phyloP scores from a whole-genome alignment of 2,329 filamentous ascomycete genomes.

The Arthroderma sp. region DNA sequence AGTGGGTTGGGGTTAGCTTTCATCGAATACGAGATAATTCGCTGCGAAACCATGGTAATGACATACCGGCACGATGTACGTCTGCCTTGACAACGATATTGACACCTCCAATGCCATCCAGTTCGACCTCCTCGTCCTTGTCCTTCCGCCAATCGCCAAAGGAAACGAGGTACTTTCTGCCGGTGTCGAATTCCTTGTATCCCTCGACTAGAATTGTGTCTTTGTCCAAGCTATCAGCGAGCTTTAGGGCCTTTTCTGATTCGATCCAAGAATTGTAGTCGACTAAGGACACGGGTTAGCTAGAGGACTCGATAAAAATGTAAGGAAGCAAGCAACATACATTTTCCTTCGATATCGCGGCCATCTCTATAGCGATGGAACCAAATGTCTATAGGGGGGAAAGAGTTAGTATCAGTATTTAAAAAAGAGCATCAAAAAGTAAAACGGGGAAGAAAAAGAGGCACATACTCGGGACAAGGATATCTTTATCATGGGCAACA shows the following conservation, averaged over 20 bases:
- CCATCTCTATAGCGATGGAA: constrained; percentile 74
- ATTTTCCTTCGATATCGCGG: constrained; percentile 84
- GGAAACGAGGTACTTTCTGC: constrained; percentile 73
- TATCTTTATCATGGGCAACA: constrained; percentile 80
- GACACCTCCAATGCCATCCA: constrained; percentile 93
- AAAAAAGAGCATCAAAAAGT: constrained; percentile 10
- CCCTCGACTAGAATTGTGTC: constrained; percentile 83
- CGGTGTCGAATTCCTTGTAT: constrained; percentile 87
- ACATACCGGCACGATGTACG: constrained; percentile 79
- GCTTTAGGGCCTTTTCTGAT: constrained; percentile 66
- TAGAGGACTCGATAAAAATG: not conserved
- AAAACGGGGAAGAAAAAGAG: not conserved
- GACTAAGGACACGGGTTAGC: constrained; percentile 40
- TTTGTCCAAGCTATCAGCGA: constrained; percentile 60
- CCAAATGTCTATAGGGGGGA: constrained; percentile 61
- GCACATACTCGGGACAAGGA: constrained; percentile 81
- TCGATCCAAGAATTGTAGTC: constrained; percentile 99
- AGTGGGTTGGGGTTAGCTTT: not conserved
- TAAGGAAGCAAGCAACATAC: constrained; percentile 39
- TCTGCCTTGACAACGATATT: constrained; percentile 97
- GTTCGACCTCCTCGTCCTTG: constrained; percentile 80
- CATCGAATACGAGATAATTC: no score
- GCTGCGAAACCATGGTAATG: not conserved
- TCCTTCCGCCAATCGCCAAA: constrained; percentile 90
- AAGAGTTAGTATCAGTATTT: constrained; percentile 4